A percentile compares a stretch with the other conserved stretches of the same genome.
These are phyloP conservation scores for Cercospora sesami DNA, from an alignment of 2,329 filamentous ascomycete genomes.

Conservation along the genomic window DNA sequence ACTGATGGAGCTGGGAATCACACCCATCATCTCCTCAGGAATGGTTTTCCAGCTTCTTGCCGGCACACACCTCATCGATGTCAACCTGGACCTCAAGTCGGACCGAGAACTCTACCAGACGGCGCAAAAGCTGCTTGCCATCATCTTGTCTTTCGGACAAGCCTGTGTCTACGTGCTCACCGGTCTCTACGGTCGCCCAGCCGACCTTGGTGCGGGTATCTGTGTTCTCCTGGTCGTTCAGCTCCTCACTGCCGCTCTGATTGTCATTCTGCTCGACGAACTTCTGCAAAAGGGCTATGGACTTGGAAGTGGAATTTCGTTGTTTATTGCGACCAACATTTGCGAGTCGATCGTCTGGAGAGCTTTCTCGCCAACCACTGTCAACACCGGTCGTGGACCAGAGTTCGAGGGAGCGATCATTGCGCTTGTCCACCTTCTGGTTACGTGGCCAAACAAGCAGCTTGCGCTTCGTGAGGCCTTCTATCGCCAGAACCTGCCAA, in stretches of 20 bases:
- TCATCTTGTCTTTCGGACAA: slow-evolving; percentile 95
- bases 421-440: slow-evolving; percentile 92
- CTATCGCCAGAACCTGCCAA: slow-evolving; percentile 98
- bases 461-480: slow-evolving; percentile 97
- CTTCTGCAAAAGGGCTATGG: slow-evolving; percentile 99
- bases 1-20: slow-evolving; percentile 58
- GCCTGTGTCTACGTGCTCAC: slow-evolving; percentile 98
- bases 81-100: slow-evolving; percentile 99
- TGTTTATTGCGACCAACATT: slow-evolving; percentile 99
- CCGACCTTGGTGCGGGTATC: slow-evolving; percentile 94
- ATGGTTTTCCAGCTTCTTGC: slow-evolving; percentile 99
- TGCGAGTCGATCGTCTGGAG: slow-evolving; percentile 99
- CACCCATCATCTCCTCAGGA: slow-evolving; percentile 97
- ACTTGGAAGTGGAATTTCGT: slow-evolving; percentile 95
- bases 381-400: slow-evolving; percentile 98
- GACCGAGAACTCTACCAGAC: slow-evolving; percentile 99
- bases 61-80: slow-evolving; percentile 98
- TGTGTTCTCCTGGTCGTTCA: slow-evolving; percentile 98
- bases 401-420: slow-evolving; percentile 99
- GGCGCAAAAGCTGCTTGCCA: slow-evolving; percentile 94
- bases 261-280: slow-evolving; percentile 98
- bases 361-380: slow-evolving; percentile 97
- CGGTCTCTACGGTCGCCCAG: slow-evolving; percentile 93
- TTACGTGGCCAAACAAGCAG: slow-evolving; percentile 99
- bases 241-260: slow-evolving; percentile 94